Percentiles rank a stretch among this genome's conserved stretches.
These are phyloP conservation scores for Lasiosphaeria ovina DNA, from an alignment of 495 filamentous ascomycete species.

Conservation along the genomic window DNA sequence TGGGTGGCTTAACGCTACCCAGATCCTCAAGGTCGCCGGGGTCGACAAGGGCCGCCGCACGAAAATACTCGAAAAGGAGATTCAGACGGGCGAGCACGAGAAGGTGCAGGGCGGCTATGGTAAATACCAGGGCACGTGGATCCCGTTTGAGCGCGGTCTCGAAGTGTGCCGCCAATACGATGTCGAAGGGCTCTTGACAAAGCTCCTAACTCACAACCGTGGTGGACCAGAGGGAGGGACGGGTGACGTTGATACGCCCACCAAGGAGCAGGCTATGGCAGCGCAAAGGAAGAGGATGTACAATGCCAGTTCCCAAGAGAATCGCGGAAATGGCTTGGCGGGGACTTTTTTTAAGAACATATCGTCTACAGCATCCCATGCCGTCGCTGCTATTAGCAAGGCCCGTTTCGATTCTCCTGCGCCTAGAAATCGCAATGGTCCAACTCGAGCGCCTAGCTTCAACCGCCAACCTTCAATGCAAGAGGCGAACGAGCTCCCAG, in stretches of 20 bases:
- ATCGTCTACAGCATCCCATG: conserved; percentile 85
- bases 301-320: conserved; percentile 66
- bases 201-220: conserved; percentile 86
- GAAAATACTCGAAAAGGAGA: conserved; percentile 97
- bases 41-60: conserved; percentile 96
- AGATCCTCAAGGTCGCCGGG: conserved; percentile 93
- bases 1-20: conserved; percentile 93
- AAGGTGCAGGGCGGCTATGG: conserved; percentile 98
- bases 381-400: conserved; percentile 92
- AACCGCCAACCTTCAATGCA: conserved; percentile 61
- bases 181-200: conserved; percentile 81
- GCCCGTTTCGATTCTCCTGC: conserved; percentile 86
- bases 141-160: conserved; percentile 83
- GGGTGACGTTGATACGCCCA: conserved; percentile 77
- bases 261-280: conserved; percentile 99
- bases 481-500: conserved; percentile 47
- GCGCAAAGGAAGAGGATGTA: conserved; percentile 91
- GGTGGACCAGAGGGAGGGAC: conserved; percentile 70
- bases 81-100: conserved; percentile 90
- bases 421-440: conserved; percentile 55
- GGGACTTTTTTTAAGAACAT: conserved; percentile 97
- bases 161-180: conserved; percentile 93
- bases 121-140: conserved; percentile 99
- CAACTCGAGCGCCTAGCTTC: conserved; percentile 51
- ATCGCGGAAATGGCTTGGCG: conserved; percentile 60